Conservation (phyloP, 2,329 filamentous ascomycete genomes). For the Talaromyces funiculosus region DNA sequence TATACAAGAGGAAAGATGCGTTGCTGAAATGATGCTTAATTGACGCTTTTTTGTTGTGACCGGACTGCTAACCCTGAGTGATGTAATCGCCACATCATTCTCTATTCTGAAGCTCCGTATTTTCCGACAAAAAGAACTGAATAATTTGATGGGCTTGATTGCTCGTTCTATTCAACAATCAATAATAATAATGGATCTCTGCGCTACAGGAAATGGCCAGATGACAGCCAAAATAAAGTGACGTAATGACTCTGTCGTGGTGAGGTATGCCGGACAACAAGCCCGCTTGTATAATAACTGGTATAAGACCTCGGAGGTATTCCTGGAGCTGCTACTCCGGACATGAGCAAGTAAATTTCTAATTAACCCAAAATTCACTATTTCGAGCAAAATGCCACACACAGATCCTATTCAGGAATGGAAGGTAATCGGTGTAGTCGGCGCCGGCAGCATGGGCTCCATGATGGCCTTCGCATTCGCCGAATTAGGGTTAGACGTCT, state of each 20-base stretch:
- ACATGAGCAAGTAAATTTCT: no score
- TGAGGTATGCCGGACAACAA: not conserved
- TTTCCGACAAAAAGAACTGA: not conserved
- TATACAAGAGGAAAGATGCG: no score
- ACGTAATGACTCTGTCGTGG: not conserved
- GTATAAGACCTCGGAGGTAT: no score
- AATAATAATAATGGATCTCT: no score
- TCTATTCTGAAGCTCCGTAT: not conserved
- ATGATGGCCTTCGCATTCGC: conserved; percentile 40
- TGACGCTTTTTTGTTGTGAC: not conserved
- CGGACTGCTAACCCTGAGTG: not conserved
- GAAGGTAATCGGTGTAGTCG: conserved; percentile 36
- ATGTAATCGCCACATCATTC: conserved; percentile 9
- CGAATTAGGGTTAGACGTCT: conserved; percentile 35
- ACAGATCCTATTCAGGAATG: conserved; percentile 24
- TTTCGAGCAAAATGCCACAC: conserved; percentile 7
- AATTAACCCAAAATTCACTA: no score
- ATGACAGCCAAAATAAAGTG: not conserved
- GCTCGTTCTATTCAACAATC: no score
- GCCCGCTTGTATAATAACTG: not conserved
- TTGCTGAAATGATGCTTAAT: not conserved
- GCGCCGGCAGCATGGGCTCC: conserved; percentile 39
- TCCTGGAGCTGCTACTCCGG: no score
- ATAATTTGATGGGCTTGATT: no score
- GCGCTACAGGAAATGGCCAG: not conserved